Evolutionary conservation across 1,284 basidiomycete species (phyloP).

Genomic region (Acaromyces ingoldii): DNA sequence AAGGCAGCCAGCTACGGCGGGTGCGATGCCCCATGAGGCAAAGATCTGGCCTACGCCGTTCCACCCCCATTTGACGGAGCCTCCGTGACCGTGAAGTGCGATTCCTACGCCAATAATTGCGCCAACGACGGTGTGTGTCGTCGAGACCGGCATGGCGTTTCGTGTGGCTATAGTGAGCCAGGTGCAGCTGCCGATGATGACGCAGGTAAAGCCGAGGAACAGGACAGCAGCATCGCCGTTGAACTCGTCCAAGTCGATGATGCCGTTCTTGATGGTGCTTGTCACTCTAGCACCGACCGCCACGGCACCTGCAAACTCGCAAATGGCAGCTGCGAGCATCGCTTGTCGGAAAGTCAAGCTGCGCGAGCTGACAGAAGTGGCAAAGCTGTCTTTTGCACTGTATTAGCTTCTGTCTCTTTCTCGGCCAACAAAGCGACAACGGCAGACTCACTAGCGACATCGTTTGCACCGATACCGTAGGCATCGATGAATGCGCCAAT

Average conservation of each 20-base stretch:
- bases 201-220: conserved; percentile 29
- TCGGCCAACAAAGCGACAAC: no score
- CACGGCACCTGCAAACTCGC: conserved; percentile 32
- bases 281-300: conserved; percentile 24
- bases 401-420: no score
- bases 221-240: conserved; percentile 17
- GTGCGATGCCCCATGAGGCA: conserved; percentile 28
- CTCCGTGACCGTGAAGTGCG: conserved; percentile 13
- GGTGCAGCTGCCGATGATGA: conserved; percentile 19
- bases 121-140: conserved; percentile 29
- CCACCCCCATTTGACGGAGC: conserved; percentile 26
- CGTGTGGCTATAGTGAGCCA: conserved; percentile 29
- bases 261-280: conserved; percentile 15
- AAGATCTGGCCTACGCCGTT: conserved; percentile 24
- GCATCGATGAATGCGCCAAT: conserved; percentile 24
- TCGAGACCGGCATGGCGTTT: conserved; percentile 27
- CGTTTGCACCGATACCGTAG: conserved; percentile 31
- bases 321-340: conserved; percentile 20
- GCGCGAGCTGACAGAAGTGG: conserved; percentile 29
- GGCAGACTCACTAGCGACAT: no score
- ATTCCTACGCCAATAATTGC: conserved; percentile 26
- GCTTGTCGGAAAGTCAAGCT: conserved; percentile 23
- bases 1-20: conserved; percentile 19
- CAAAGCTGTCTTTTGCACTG: no score
- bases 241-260: conserved; percentile 19